Percentiles rank a stretch among this genome's conserved stretches.
phyloP scores from a whole-genome alignment of 2,329 filamentous ascomycete genomes.

The Botrytis medusae region DNA sequence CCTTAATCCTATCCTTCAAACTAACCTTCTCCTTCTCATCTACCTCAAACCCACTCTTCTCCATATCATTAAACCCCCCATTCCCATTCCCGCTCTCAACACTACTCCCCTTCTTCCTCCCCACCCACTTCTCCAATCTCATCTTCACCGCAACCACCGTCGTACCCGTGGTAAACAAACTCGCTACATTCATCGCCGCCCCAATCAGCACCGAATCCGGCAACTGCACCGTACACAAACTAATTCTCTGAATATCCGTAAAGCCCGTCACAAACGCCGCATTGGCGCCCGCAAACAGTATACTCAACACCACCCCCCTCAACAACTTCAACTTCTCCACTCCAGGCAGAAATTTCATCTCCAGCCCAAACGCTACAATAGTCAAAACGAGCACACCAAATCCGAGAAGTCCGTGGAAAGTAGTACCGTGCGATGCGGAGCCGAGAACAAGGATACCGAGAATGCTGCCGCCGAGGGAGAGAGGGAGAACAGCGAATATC shows the following conservation, averaged over 20 bases:
- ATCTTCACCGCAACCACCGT: conserved; percentile 1
- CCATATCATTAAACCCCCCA: not conserved
- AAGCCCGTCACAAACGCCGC: conserved; percentile 3
- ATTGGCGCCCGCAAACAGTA: rapidly evolving
- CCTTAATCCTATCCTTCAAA: conserved; percentile 2
- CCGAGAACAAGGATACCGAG: conserved; percentile 9
- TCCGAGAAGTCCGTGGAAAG: not conserved
- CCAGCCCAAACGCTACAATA: not conserved
- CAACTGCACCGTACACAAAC: conserved; percentile 14
- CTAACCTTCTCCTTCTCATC: not conserved
- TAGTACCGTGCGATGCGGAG: not conserved
- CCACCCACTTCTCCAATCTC: conserved; percentile 1
- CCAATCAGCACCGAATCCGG: conserved; percentile 15
- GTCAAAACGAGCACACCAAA: not conserved
- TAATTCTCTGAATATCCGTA: conserved; percentile 11
- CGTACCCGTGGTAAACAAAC: not conserved
- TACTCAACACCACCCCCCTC: not conserved
- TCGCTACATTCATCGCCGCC: not conserved
- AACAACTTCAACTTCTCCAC: not conserved
- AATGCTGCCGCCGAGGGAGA: not conserved
- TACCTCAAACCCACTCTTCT: not conserved
- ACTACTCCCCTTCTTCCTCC: not conserved
- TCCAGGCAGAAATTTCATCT: not conserved
- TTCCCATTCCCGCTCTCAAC: not conserved
- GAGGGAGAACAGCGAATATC: not conserved